Conservation (phyloP, 345 rosid genomes). For the Citrus australasica region DNA sequence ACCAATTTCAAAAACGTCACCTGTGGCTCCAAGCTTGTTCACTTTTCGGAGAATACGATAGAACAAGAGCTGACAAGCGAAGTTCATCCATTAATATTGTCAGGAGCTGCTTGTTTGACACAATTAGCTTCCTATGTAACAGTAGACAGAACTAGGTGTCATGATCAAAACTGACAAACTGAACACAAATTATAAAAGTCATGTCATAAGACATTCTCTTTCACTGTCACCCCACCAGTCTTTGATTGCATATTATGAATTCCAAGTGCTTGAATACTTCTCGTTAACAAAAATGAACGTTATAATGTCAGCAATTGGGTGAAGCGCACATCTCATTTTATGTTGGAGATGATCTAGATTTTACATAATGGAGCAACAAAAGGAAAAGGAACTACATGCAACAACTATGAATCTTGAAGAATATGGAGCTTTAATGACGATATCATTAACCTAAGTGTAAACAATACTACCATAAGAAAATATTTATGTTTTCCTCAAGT, state of each 20-base stretch:
- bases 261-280: not conserved
- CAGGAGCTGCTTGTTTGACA: constrained; percentile 42
- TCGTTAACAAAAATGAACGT: not conserved
- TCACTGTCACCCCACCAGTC: not conserved
- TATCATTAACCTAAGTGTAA: not conserved
- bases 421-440: not conserved
- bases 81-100: constrained; percentile 59
- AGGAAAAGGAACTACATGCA: not conserved
- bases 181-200: not conserved
- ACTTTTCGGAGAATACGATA: constrained; percentile 83
- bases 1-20: constrained; percentile 21
- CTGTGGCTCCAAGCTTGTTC: constrained; percentile 96
- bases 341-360: not conserved
- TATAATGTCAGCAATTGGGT: not conserved
- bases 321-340: not conserved
- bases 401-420: not conserved
- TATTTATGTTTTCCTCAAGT: not conserved
- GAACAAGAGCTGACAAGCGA: constrained; percentile 63
- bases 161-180: constrained; percentile 9
- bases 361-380: not conserved
- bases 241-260: not conserved
- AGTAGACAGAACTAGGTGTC: constrained; percentile 4
- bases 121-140: constrained; percentile 59
- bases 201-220: not conserved
- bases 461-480: not conserved